Percentiles rank a stretch among this genome's conserved stretches.
Conservation (phyloP, 345 rosid species). For the Populus davidiana region DNA sequence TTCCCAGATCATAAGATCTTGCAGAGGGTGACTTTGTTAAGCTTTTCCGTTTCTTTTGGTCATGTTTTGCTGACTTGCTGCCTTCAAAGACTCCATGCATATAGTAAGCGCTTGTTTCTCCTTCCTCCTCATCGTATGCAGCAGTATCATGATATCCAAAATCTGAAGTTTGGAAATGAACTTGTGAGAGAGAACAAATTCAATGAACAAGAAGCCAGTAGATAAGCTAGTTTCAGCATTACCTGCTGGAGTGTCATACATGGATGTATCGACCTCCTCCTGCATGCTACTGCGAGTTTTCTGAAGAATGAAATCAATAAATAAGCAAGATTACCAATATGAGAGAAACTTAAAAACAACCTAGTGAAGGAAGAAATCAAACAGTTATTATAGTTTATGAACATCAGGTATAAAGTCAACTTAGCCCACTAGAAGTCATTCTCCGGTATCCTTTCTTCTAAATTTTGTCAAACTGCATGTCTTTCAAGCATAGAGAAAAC, state of each 20-base stretch:
- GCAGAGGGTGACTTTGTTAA: slow-evolving; percentile 45
- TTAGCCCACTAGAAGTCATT: neutral
- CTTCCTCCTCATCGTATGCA: slow-evolving; percentile 81
- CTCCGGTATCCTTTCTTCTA: neutral
- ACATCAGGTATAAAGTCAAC: neutral
- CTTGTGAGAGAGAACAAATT: slow-evolving; percentile 19
- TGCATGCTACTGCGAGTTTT: slow-evolving; percentile 68
- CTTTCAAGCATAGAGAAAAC: slow-evolving; percentile 6
- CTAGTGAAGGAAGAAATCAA: neutral
- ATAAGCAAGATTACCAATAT: slow-evolving; percentile 9
- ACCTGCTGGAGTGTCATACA: slow-evolving; percentile 73
- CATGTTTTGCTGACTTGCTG: slow-evolving; percentile 48
- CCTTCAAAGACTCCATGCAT: slow-evolving; percentile 59
- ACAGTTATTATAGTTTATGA: neutral
- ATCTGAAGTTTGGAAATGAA: slow-evolving; percentile 44
- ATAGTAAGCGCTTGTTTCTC: slow-evolving; percentile 71
- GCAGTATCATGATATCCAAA: slow-evolving; percentile 51
- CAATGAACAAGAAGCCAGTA: slow-evolving; percentile 10
- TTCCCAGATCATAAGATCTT: slow-evolving; percentile 60
- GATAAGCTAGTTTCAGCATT: slow-evolving; percentile 16
- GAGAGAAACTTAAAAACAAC: neutral
- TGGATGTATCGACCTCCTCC: slow-evolving; percentile 83
- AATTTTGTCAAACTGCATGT: neutral
- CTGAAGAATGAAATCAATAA: slow-evolving; percentile 31
- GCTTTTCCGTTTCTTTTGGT: slow-evolving; percentile 64